Base-by-base conservation (phyloP, 352 stramenopile species). In the Phytophthora pluvialis region DNA sequence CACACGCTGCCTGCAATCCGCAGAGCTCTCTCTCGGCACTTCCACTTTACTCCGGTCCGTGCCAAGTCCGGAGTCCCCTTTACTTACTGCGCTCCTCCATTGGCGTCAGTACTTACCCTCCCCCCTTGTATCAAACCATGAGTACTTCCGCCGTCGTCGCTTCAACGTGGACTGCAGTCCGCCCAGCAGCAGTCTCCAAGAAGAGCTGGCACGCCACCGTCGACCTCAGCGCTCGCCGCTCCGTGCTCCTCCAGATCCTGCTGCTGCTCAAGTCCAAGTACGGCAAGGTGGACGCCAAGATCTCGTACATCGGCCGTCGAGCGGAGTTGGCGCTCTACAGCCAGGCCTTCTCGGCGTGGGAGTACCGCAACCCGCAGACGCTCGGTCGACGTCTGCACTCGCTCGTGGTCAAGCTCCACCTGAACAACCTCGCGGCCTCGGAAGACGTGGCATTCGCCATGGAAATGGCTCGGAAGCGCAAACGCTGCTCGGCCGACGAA, bases 211-310 rank as follows among this genome's bases (percentile, higher is more conserved):
- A 87, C 50, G 16, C 66, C 5, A 71, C 58, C 28, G 70, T 82
- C 48, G 71, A 85, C 40, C 53, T 81, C 36, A 56, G 44, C 9
- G 65, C 70, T 39, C 66, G 80, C 36, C 80, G 80, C 56, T 65
- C 70, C 8, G 63, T 89, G n/a, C 67, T 89, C 31, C 73, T 89
- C 21, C 80, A 85, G 57, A 86, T 89, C 68, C 45, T 89, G 29
- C 29, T 89, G 47, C 60, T 89, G 42, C 73, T 89, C 40, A 87
- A 87, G 70, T 73, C 68, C 64, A 89, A 87, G 61, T 89, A 87
- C 60, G 73, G 77, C 50, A 80, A 73, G 32, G 67, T 89, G 18
- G 80, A 89, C 50, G 32, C 67, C 46, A 84, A 84, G 58, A 87
- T 86, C 56, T 87, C 77, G 60, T 83, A 82, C 57, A 87, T 89